phyloP scores from a whole-genome alignment of 805 yeast genomes.

The Cyberlindnera japonica region DNA sequence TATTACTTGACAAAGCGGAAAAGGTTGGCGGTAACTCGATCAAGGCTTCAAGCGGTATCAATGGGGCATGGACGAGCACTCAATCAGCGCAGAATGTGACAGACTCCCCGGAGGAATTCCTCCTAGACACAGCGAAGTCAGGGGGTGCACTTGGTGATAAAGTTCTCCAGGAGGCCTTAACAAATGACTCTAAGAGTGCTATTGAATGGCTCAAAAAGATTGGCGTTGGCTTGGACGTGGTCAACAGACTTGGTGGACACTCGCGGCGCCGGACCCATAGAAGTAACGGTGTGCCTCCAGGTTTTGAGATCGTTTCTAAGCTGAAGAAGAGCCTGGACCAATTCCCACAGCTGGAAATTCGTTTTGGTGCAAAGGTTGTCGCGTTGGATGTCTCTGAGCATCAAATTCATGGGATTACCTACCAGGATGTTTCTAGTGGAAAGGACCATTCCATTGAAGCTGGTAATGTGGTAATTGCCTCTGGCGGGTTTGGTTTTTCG shows the following conservation, averaged over 20 bases:
- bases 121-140: constrained; percentile 62
- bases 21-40: constrained; percentile 56
- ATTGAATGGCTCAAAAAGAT: constrained; percentile 71
- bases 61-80: constrained; percentile 66
- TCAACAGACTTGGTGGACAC: constrained; percentile 81
- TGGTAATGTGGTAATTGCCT: constrained; percentile 44
- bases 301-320: constrained; percentile 51
- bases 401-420: constrained; percentile 41
- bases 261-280: constrained; percentile 78
- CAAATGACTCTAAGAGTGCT: constrained; percentile 61
- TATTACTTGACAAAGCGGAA: constrained; percentile 45
- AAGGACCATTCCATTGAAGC: constrained; percentile 26
- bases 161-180: constrained; percentile 53
- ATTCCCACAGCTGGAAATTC: constrained; percentile 33
- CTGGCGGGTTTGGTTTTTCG: constrained; percentile 53
- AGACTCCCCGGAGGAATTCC: constrained; percentile 59
- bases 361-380: constrained; percentile 37
- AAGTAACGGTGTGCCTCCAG: constrained; percentile 61
- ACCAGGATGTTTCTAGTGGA: constrained; percentile 30
- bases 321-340: constrained; percentile 37
- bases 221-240: constrained; percentile 58
- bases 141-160: constrained; percentile 60
- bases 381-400: constrained; percentile 30
- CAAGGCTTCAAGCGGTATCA: constrained; percentile 61
- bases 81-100: constrained; percentile 47